A percentile compares a stretch with the other conserved stretches of the same genome.
These are phyloP conservation scores for Auricularia auricula-judae DNA, from an alignment of 768 basidiomycete genomes.

Conservation along the genomic window DNA sequence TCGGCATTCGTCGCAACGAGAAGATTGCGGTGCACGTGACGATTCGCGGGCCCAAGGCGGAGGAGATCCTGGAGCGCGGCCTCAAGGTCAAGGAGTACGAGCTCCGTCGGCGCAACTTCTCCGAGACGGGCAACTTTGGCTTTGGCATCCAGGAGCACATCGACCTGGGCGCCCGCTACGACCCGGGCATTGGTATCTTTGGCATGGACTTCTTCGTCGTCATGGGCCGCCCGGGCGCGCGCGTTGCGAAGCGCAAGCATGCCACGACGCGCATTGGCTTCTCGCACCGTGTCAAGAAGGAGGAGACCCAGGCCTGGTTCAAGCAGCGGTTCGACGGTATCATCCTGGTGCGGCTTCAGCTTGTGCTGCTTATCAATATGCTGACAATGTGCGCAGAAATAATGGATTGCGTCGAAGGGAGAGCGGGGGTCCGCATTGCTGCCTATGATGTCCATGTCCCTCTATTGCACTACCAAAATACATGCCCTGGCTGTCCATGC, in stretches of 20 bases:
- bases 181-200: slow-evolving; percentile 97
- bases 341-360: slow-evolving; percentile 53
- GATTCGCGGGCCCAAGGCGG: slow-evolving; percentile 97
- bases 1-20: slow-evolving; percentile 99
- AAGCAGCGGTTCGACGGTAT: slow-evolving; percentile 99
- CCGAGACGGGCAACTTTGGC: slow-evolving; percentile 98
- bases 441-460: neutral
- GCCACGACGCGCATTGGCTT: slow-evolving; percentile 80
- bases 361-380: neutral
- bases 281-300: slow-evolving; percentile 85
- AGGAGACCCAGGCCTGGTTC: slow-evolving; percentile 97
- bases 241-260: slow-evolving; percentile 85
- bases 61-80: slow-evolving; percentile 98
- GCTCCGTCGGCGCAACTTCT: slow-evolving; percentile 93
- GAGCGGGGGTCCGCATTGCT: neutral
- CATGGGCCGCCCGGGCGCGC: slow-evolving; percentile 91
- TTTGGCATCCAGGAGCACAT: slow-evolving; percentile 99
- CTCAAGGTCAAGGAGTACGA: slow-evolving; percentile 99
- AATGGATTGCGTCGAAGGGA: neutral
- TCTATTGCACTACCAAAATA: slow-evolving; percentile 1
- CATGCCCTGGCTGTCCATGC: neutral
- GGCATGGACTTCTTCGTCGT: slow-evolving; percentile 99
- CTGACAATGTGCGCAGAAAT: neutral
- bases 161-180: slow-evolving; percentile 96
- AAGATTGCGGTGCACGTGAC: slow-evolving; percentile 99